A percentile compares a stretch with the other conserved stretches of the same genome.
These are phyloP conservation scores for Talaromyces sp. DNA, from an alignment of 2,329 filamentous ascomycete genomes.

Conservation along the genomic window DNA sequence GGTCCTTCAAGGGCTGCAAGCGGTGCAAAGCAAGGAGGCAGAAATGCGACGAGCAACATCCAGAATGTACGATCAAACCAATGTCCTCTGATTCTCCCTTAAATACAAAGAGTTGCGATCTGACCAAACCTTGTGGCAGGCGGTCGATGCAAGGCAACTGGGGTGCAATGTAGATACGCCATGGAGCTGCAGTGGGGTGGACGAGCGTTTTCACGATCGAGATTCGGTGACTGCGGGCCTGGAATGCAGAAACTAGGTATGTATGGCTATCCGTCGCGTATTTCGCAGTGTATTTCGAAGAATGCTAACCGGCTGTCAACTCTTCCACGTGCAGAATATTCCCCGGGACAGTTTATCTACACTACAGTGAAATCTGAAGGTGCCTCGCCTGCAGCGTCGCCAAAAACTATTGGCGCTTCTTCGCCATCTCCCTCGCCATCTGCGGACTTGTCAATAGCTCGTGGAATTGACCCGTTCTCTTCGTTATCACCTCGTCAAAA, in stretches of 20 bases:
- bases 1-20: constrained; percentile 44
- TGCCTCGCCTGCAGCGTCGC: neutral
- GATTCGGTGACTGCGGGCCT: constrained; percentile 35
- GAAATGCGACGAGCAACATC: constrained; percentile 46
- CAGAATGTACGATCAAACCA: constrained; percentile 30
- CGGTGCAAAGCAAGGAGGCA: constrained; percentile 45
- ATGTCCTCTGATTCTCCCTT: neutral
- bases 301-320: neutral
- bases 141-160: constrained; percentile 38
- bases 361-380: constrained; percentile 29
- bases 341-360: constrained; percentile 40
- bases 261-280: neutral
- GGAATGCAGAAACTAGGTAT: constrained; percentile 38
- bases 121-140: neutral
- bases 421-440: constrained; percentile 19
- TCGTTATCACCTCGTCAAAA: constrained; percentile 37
- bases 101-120: neutral
- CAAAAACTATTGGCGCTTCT: constrained; percentile 7
- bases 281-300: neutral
- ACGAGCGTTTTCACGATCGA: constrained; percentile 40
- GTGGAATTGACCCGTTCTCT: constrained; percentile 36
- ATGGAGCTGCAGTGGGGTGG: constrained; percentile 45
- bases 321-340: constrained; percentile 32
- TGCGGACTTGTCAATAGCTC: constrained; percentile 26
- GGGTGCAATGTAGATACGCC: constrained; percentile 39